These are phyloP conservation scores for Thelonectria rubi DNA, from an alignment of 2,329 filamentous ascomycete species.

Conservation along the genomic window DNA sequence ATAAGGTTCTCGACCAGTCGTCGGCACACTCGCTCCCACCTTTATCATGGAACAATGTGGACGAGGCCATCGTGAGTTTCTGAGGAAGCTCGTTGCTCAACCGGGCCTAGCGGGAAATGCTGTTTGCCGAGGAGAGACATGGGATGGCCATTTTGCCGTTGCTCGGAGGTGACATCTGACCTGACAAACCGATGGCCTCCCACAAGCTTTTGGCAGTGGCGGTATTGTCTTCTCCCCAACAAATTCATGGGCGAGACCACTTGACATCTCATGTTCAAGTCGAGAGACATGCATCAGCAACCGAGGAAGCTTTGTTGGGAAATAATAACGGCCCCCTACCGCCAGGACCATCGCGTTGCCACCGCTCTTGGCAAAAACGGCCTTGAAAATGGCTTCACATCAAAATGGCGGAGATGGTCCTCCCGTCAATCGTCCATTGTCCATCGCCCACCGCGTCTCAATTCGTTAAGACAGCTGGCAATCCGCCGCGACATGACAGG, in stretches of 20 bases:
- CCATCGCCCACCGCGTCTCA: too few relatives aligned
- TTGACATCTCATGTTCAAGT: neutral
- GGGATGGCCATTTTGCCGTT: conserved; percentile 4
- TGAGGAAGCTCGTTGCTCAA: conserved; percentile 9
- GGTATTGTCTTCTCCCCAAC: conserved; percentile 18
- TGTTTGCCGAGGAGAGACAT: conserved; percentile 7
- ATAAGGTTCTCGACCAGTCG: conserved; percentile 15
- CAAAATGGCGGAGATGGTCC: conserved; percentile 6
- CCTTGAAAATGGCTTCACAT: conserved; percentile 19
- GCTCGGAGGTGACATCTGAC: conserved; percentile 21
- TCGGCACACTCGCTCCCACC: conserved; percentile 1
- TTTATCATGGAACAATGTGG: neutral
- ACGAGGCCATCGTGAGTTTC: neutral
- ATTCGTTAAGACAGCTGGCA: too few relatives aligned
- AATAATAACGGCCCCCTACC: neutral
- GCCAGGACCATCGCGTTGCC: neutral
- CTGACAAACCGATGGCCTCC: conserved; percentile 4
- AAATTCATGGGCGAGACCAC: neutral
- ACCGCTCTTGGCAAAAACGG: conserved; percentile 4
- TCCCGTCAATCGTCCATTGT: neutral
- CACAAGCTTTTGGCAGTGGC: conserved; percentile 6
- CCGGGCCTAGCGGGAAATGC: conserved; percentile 8
- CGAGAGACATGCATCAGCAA: conserved; percentile 14
- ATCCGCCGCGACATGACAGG: too few relatives aligned
- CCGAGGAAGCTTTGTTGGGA: conserved; percentile 9